phyloP scores from a whole-genome alignment of 2,329 filamentous ascomycete species.

The Colletotrichum sp. region DNA sequence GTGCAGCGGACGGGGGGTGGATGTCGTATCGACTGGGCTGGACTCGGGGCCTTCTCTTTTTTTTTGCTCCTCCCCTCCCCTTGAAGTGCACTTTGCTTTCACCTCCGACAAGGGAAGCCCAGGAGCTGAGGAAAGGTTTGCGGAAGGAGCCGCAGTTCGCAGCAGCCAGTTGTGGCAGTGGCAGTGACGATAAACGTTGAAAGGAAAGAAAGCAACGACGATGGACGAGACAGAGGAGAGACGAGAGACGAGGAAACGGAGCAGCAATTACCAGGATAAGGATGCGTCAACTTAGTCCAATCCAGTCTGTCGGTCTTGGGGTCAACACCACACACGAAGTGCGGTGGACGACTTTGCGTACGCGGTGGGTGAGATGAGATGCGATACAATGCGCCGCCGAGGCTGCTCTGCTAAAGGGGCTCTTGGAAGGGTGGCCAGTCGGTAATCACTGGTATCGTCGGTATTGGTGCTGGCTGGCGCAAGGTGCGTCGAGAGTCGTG shows the following conservation, averaged over 20 bases:
- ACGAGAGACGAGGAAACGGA: background rate
- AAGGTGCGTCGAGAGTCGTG: background rate
- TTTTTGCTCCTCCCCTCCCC: background rate
- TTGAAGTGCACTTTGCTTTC: background rate
- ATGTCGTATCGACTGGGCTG: background rate
- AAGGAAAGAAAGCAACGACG: background rate
- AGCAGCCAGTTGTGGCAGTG: background rate
- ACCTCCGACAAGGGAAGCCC: background rate
- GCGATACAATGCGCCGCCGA: background rate
- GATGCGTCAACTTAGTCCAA: background rate
- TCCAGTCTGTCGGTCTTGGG: constrained; percentile 8
- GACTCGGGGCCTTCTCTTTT: background rate
- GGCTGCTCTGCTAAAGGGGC: background rate
- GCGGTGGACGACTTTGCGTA: constrained; percentile 1
- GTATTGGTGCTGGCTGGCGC: background rate
- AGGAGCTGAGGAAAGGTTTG: background rate
- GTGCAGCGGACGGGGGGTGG: background rate
- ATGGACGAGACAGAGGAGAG: background rate
- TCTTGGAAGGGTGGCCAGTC: background rate
- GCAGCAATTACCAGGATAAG: constrained; percentile 11
- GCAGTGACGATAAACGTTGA: background rate
- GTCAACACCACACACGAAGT: constrained; percentile 18
- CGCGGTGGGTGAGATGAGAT: background rate
- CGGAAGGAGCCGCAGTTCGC: background rate
- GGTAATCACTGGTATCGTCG: background rate